phyloP scores from a whole-genome alignment of 495 filamentous ascomycete species.

The Cercophora scortea region DNA sequence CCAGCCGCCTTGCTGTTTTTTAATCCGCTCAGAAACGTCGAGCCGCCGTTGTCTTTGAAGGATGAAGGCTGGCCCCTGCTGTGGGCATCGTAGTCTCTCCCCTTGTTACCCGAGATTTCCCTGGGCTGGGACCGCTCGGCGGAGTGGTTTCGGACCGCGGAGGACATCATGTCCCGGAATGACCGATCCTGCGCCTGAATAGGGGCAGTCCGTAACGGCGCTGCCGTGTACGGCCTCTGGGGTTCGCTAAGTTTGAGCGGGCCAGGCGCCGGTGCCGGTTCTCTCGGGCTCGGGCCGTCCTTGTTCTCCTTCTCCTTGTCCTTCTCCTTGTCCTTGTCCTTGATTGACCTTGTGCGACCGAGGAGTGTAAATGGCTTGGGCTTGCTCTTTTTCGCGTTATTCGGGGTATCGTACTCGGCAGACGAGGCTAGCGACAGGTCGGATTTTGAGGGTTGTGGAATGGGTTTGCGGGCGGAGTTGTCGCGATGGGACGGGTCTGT shows the following conservation, averaged over 20 bases:
- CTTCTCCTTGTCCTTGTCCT: slow-evolving; percentile 39
- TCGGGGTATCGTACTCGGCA: slow-evolving; percentile 27
- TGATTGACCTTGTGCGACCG: slow-evolving; percentile 60
- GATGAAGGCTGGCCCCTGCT: slow-evolving; percentile 35
- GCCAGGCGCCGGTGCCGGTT: slow-evolving; percentile 15
- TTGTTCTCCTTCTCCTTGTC: slow-evolving; percentile 19
- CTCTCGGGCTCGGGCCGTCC: slow-evolving; percentile 33
- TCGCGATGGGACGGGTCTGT: slow-evolving; percentile 36
- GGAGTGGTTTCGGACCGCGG: slow-evolving; percentile 52
- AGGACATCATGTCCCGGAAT: slow-evolving; percentile 55
- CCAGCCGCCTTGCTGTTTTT: slow-evolving; percentile 70
- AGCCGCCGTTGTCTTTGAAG: slow-evolving; percentile 56
- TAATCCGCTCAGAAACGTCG: slow-evolving; percentile 61
- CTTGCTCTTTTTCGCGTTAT: slow-evolving; percentile 35
- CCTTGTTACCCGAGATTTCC: slow-evolving; percentile 30
- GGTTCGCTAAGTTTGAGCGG: slow-evolving; percentile 28
- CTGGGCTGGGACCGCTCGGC: slow-evolving; percentile 47
- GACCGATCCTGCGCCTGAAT: slow-evolving; percentile 54
- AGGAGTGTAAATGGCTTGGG: slow-evolving; percentile 54
- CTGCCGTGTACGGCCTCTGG: slow-evolving; percentile 27
- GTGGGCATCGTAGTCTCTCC: slow-evolving; percentile 36
- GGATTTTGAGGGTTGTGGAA: slow-evolving; percentile 31
- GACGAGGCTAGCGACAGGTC: slow-evolving; percentile 36
- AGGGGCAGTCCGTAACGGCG: slow-evolving; percentile 44
- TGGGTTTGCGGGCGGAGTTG: slow-evolving; percentile 24